Percentiles rank a stretch among this genome's conserved stretches.
phyloP scores from a whole-genome alignment of 495 filamentous ascomycete species.

The Coniosporium apollinis region DNA sequence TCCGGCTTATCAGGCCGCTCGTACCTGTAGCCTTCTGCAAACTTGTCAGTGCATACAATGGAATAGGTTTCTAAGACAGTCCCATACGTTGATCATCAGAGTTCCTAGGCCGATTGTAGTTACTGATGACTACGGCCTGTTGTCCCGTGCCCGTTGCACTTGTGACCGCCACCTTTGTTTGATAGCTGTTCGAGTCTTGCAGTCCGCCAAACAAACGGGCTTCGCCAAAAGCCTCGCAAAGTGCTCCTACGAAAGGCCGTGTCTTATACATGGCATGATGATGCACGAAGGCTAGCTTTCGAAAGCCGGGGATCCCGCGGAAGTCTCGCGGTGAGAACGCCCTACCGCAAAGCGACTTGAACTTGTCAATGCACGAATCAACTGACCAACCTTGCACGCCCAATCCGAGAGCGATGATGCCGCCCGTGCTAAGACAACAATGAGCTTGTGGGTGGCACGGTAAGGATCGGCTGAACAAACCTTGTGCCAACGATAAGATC shows the following conservation, averaged over 20 bases:
- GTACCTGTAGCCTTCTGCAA: no score
- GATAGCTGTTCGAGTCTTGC: no score
- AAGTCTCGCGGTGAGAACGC: conserved; percentile 28
- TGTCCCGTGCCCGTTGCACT: no score
- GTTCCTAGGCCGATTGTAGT: conserved; percentile 39
- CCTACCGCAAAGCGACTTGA: conserved; percentile 25
- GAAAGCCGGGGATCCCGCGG: conserved; percentile 21
- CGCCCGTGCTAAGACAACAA: conserved; percentile 30
- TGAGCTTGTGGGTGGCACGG: not conserved
- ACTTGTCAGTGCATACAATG: no score
- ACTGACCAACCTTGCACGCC: conserved; percentile 32
- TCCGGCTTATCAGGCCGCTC: conserved; percentile 25
- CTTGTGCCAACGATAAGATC: conserved; percentile 18
- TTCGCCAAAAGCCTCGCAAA: no score
- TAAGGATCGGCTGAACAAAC: not conserved
- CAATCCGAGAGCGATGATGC: conserved; percentile 39
- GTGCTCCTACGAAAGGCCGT: conserved; percentile 20
- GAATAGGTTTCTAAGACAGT: no score
- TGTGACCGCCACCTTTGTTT: conserved; percentile 31
- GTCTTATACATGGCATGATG: conserved; percentile 28
- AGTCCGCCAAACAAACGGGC: no score
- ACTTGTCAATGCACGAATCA: conserved; percentile 26
- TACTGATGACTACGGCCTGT: conserved; percentile 33
- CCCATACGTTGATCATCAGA: no score
- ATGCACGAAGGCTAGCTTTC: conserved; percentile 20